These are phyloP conservation scores for Morella rubra DNA, from an alignment of 306 rosid species.

Conservation along the genomic window DNA sequence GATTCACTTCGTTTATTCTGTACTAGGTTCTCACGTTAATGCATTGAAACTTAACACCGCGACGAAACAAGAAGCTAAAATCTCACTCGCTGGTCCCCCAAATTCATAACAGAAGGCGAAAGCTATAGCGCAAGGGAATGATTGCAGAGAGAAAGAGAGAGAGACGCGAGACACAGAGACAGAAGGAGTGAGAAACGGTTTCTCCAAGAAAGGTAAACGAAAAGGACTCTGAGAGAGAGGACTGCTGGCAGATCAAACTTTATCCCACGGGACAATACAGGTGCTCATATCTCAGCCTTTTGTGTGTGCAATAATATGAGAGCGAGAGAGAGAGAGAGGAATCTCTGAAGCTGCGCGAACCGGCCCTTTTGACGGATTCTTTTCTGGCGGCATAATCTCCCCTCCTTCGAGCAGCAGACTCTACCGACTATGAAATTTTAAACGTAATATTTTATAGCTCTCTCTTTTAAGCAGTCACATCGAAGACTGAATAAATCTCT, in stretches of 20 bases:
- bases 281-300: background rate
- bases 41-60: too few relatives aligned
- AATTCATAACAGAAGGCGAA: background rate
- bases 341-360: background rate
- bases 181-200: background rate
- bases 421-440: background rate
- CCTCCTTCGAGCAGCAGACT: background rate
- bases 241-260: background rate
- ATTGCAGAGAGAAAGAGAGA: background rate
- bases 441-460: too few relatives aligned
- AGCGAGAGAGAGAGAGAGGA: conserved; percentile 2
- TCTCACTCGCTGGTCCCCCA: too few relatives aligned
- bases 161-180: background rate
- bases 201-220: background rate
- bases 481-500: background rate
- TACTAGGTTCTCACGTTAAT: too few relatives aligned
- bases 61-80: too few relatives aligned
- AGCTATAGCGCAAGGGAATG: background rate
- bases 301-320: background rate
- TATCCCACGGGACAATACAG: conserved; percentile 23
- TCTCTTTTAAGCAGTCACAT: background rate
- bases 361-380: conserved; percentile 7
- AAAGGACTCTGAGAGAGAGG: background rate
- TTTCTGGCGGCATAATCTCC: conserved; percentile 8
- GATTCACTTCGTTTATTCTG: too few relatives aligned